Conservation (phyloP, 345 rosid genomes). For the Brassica napus region Da-Ae NC_063440.1:20698501-20699000, state of each 20-base stretch:
- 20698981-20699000: not conserved
- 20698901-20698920: constrained; percentile 74
- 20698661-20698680: constrained; percentile 40
- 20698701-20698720: not conserved
- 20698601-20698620: constrained; percentile 81
- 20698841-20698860: not conserved
- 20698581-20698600: constrained; percentile 70
- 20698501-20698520: constrained; percentile 78
- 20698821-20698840: constrained; percentile 28
- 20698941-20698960: not conserved
- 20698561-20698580: constrained; percentile 78
- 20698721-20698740: not conserved
- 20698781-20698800: constrained; percentile 77
- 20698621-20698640: constrained; percentile 71
- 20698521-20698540: constrained; percentile 79
- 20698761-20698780: constrained; percentile 78
- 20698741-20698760: constrained; percentile 6
- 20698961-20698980: not conserved
- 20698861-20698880: not conserved
- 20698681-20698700: not conserved
- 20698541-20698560: constrained; percentile 74
- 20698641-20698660: constrained; percentile 59
- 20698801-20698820: constrained; percentile 60
- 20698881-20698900: constrained; percentile 43
- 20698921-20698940: not conserved